phyloP scores from a whole-genome alignment of 1,139 yeast species.

The Yamadazyma diospyri region DNA sequence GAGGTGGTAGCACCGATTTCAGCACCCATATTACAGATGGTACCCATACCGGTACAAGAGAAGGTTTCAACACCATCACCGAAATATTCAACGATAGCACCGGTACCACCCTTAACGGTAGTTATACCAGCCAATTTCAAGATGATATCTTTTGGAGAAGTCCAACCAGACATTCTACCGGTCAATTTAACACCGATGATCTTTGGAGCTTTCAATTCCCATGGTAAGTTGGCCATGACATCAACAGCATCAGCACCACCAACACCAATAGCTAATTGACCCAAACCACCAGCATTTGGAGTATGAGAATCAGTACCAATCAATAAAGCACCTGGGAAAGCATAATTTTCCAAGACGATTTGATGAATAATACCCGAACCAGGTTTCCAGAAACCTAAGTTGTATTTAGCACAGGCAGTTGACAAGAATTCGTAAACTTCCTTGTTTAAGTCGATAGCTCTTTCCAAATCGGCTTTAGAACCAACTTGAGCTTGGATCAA shows the following conservation, averaged over 20 bases:
- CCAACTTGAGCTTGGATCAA: conserved; percentile 97
- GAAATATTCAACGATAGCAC: conserved; percentile 94
- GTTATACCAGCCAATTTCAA: conserved; percentile 94
- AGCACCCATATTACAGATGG: conserved; percentile 99
- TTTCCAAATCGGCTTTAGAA: conserved; percentile 86
- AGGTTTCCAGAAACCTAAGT: conserved; percentile 99
- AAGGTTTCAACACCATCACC: conserved; percentile 96
- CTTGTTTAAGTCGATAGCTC: conserved; percentile 91
- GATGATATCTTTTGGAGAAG: conserved; percentile 97
- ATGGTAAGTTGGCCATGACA: conserved; percentile 90
- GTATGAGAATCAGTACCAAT: conserved; percentile 99
- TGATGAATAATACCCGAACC: conserved; percentile 99
- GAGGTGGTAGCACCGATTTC: conserved; percentile 99
- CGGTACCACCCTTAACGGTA: conserved; percentile 99
- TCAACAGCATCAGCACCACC: conserved; percentile 99
- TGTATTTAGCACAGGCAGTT: conserved; percentile 93
- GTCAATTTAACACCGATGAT: conserved; percentile 95
- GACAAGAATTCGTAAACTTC: conserved; percentile 96
- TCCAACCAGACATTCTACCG: conserved; percentile 96
- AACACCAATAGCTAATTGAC: conserved; percentile 98
- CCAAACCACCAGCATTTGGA: conserved; percentile 99
- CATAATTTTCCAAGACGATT: conserved; percentile 94
- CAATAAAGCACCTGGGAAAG: conserved; percentile 96
- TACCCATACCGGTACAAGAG: conserved; percentile 99
- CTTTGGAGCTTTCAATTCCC: conserved; percentile 99